phyloP scores from a whole-genome alignment of 2,329 filamentous ascomycete species.

The Aspergillus uvarum region DNA sequence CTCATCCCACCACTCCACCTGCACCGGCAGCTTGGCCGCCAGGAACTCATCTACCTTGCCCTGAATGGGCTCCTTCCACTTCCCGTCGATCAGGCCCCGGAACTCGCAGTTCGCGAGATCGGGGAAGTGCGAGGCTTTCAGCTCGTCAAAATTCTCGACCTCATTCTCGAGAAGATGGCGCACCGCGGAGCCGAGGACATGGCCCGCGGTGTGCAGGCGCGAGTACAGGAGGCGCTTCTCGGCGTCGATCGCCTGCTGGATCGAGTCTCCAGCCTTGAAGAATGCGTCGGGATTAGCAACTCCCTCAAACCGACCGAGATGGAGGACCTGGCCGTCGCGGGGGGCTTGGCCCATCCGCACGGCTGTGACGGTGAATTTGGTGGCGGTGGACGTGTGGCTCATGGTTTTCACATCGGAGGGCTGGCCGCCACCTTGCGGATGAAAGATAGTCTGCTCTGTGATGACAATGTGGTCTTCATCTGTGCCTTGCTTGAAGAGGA shows the following conservation, averaged over 20 bases:
- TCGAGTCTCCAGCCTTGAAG: constrained; percentile 46
- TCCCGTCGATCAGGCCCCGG: constrained; percentile 63
- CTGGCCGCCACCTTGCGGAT: constrained; percentile 73
- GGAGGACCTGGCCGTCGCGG: constrained; percentile 59
- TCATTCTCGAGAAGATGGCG: constrained; percentile 55
- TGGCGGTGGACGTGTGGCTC: constrained; percentile 24
- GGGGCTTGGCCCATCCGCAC: constrained; percentile 56
- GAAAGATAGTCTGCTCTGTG: constrained; percentile 69
- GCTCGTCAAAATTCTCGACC: constrained; percentile 59
- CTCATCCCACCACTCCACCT: constrained; percentile 67
- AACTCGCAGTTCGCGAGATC: constrained; percentile 69
- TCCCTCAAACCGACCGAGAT: constrained; percentile 64
- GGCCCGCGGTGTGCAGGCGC: constrained; percentile 70
- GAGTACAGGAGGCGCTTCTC: constrained; percentile 64
- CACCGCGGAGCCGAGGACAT: constrained; percentile 69
- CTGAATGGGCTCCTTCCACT: constrained; percentile 64
- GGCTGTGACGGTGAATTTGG: constrained; percentile 54
- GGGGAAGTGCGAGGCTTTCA: constrained; percentile 72
- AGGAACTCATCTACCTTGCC: constrained; percentile 60
- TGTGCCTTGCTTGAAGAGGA: constrained; percentile 59
- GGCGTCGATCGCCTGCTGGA: constrained; percentile 60
- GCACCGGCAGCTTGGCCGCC: constrained; percentile 55
- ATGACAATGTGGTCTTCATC: constrained; percentile 58
- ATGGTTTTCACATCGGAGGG: constrained; percentile 67
- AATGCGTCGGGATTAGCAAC: no score